These are phyloP conservation scores for Tricholoma sp. DNA, from an alignment of 768 basidiomycete species.

Conservation along the genomic window DNA sequence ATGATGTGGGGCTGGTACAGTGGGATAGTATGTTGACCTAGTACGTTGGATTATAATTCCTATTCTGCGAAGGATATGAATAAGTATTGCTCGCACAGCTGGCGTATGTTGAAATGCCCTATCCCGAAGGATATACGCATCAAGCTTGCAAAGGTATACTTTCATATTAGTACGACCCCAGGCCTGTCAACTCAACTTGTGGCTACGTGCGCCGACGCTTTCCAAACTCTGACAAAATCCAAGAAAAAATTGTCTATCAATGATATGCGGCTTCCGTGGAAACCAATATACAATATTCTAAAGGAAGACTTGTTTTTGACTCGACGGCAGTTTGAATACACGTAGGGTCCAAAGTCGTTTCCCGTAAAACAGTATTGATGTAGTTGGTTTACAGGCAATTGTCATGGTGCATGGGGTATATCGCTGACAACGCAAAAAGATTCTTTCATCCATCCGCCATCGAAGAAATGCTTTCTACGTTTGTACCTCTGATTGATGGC, in stretches of 20 bases:
- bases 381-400: conserved; percentile 43
- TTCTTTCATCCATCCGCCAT: conserved; percentile 89
- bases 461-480: conserved; percentile 83
- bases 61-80: conserved; percentile 4
- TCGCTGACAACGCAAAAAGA: conserved; percentile 61
- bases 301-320: conserved; percentile 73
- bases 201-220: conserved; percentile 59
- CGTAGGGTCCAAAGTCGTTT: conserved; percentile 34
- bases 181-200: conserved; percentile 70
- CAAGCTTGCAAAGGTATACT: conserved; percentile 72
- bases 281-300: conserved; percentile 68
- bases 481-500: conserved; percentile 75
- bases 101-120: conserved; percentile 82
- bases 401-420: conserved; percentile 73
- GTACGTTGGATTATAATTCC: conserved; percentile 34
- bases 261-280: conserved; percentile 81
- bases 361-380: conserved; percentile 6
- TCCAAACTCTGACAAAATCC: conserved; percentile 55
- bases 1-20: conserved; percentile 73
- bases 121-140: conserved; percentile 78
- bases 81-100: conserved; percentile 39
- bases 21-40: conserved; percentile 76
- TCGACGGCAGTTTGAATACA: conserved; percentile 74
- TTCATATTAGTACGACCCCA: conserved; percentile 67
- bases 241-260: conserved; percentile 73